Evolutionary conservation across 805 yeast species (phyloP).

Genomic region (Kodamaea neixiangensis): DNA sequence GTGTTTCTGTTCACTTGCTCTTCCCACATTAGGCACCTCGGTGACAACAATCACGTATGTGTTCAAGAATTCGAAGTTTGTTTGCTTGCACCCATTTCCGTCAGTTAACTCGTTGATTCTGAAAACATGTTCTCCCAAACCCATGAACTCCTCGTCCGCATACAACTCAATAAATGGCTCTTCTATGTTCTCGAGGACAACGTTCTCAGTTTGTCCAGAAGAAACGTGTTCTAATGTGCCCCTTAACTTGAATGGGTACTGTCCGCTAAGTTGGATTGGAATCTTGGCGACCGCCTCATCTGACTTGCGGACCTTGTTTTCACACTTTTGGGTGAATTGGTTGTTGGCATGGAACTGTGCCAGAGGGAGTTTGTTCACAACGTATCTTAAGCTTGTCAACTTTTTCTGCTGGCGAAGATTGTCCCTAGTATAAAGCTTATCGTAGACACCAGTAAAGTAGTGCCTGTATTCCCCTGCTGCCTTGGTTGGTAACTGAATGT

Average conservation of each 20-base stretch:
- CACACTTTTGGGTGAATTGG: constrained; percentile 50
- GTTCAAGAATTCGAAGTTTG: constrained; percentile 37
- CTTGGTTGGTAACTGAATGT: constrained; percentile 41
- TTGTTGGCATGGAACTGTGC: constrained; percentile 52
- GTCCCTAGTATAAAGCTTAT: constrained; percentile 56
- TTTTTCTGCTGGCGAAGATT: constrained; percentile 13
- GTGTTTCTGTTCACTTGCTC: constrained; percentile 33
- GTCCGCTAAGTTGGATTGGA: constrained; percentile 56
- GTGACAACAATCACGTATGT: constrained; percentile 61
- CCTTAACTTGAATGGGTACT: constrained; percentile 60
- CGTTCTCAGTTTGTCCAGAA: constrained; percentile 51
- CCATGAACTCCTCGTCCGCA: constrained; percentile 44
- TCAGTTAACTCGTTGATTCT: constrained; percentile 62
- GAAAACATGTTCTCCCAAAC: constrained; percentile 71
- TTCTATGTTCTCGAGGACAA: constrained; percentile 48
- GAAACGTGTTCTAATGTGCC: constrained; percentile 62
- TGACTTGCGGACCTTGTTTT: constrained; percentile 28
- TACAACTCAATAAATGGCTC: constrained; percentile 21
- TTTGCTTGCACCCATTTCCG: constrained; percentile 65
- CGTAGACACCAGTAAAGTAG: constrained; percentile 62
- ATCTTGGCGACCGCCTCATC: constrained; percentile 38
- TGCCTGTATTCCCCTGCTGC: constrained; percentile 64
- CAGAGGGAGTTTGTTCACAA: constrained; percentile 63
- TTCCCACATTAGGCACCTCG: constrained; percentile 69
- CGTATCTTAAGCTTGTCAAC: constrained; percentile 29